A percentile compares a stretch with the other conserved stretches of the same genome.
These are phyloP conservation scores for Poterioochromonas sp. DNA, from an alignment of 352 stramenopile genomes.

Conservation along the genomic window DNA sequence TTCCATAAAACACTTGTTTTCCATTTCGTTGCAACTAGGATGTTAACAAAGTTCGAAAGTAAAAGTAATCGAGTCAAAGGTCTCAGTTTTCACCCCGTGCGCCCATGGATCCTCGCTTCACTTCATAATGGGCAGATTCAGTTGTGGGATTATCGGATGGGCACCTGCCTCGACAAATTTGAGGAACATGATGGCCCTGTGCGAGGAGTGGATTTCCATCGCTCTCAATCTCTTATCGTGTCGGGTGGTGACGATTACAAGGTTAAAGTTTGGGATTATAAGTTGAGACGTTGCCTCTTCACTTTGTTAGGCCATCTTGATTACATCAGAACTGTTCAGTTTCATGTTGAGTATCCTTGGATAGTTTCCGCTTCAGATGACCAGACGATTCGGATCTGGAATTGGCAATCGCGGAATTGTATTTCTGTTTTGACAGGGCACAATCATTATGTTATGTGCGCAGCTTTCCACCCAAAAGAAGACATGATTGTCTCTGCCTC, in stretches of 20 bases:
- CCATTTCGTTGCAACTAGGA: too few relatives aligned
- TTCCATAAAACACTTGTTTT: too few relatives aligned
- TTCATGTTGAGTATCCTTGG: conserved; percentile 98
- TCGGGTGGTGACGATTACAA: conserved; percentile 99
- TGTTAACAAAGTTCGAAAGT: conserved; percentile 99
- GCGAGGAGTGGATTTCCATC: conserved; percentile 96
- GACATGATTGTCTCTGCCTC: conserved; percentile 97
- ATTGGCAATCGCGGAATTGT: conserved; percentile 96
- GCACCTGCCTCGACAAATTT: conserved; percentile 94
- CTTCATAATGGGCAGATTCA: conserved; percentile 96
- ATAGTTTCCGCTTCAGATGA: conserved; percentile 92
- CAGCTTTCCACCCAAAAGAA: conserved; percentile 97
- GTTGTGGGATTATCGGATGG: conserved; percentile 98
- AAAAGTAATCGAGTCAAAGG: conserved; percentile 99
- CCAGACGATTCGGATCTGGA: conserved; percentile 99
- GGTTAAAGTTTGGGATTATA: conserved; percentile 99
- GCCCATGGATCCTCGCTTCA: conserved; percentile 97
- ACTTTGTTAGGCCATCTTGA: conserved; percentile 97
- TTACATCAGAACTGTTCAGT: conserved; percentile 99
- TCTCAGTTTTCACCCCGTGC: conserved; percentile 93
- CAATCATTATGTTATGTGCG: conserved; percentile 99
- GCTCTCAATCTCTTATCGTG: conserved; percentile 92
- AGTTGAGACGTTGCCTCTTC: conserved; percentile 94
- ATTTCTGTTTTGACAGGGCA: conserved; percentile 98
- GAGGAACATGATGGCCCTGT: conserved; percentile 98